Evolutionary conservation across 768 basidiomycete species (phyloP).

Genomic region (Pholiota microspora): DNA sequence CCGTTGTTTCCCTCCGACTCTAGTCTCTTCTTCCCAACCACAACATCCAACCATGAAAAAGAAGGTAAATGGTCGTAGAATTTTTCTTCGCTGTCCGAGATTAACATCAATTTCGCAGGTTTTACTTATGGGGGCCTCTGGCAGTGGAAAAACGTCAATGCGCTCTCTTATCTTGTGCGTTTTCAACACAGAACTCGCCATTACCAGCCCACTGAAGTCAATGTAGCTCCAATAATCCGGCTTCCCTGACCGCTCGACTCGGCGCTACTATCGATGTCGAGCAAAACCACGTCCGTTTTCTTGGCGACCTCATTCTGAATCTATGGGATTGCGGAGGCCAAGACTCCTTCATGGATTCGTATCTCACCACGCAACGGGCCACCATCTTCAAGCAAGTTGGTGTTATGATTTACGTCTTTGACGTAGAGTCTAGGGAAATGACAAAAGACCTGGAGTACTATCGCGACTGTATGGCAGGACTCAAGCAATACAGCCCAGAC

Average conservation of each 20-base stretch:
- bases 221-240: slow-evolving; percentile 87
- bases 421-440: slow-evolving; percentile 86
- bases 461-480: slow-evolving; percentile 82
- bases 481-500: slow-evolving; percentile 75
- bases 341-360: slow-evolving; percentile 97
- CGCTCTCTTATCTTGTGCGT: slow-evolving; percentile 97
- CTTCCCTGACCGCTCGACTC: slow-evolving; percentile 84
- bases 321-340: slow-evolving; percentile 99
- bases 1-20: background rate
- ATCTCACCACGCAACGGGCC: slow-evolving; percentile 87
- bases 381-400: slow-evolving; percentile 97
- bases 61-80: slow-evolving; percentile 42
- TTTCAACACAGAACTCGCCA: slow-evolving; percentile 4
- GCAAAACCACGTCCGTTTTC: slow-evolving; percentile 95
- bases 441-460: slow-evolving; percentile 89
- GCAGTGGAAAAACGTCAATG: slow-evolving; percentile 97
- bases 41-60: slow-evolving; percentile 49
- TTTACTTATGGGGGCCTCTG: slow-evolving; percentile 96
- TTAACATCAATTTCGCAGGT: slow-evolving; percentile 52
- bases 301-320: slow-evolving; percentile 93
- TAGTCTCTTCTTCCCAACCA: background rate
- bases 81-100: slow-evolving; percentile 15
- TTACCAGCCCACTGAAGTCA: slow-evolving; percentile 13
- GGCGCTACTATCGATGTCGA: slow-evolving; percentile 99
- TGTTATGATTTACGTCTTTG: slow-evolving; percentile 98